Conservation (phyloP, 805 yeast species). For the Candida sithepensis region DNA sequence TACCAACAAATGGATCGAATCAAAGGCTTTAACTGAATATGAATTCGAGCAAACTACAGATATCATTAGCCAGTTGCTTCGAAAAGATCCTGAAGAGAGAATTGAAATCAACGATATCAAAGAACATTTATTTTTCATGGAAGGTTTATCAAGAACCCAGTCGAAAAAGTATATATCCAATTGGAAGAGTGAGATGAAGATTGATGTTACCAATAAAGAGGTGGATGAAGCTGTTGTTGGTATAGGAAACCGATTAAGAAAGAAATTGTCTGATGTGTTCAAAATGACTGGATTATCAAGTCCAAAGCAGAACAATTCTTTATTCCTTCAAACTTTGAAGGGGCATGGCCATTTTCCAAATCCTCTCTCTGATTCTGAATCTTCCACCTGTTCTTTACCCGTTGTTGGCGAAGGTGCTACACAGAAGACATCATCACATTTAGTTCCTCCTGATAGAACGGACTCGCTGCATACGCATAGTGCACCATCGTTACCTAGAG, state of each 20-base stretch:
- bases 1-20: slow-evolving; percentile 26
- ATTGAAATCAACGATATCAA: slow-evolving; percentile 71
- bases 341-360: slow-evolving; percentile 11
- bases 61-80: slow-evolving; percentile 56
- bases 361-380: slow-evolving; percentile 14
- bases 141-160: slow-evolving; percentile 27
- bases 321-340: background rate
- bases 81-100: slow-evolving; percentile 67
- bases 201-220: slow-evolving; percentile 63
- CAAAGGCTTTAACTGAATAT: slow-evolving; percentile 16
- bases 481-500: background rate
- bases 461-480: background rate
- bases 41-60: slow-evolving; percentile 47
- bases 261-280: slow-evolving; percentile 43
- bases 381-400: slow-evolving; percentile 7
- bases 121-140: slow-evolving; percentile 60
- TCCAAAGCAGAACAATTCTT: slow-evolving; percentile 14
- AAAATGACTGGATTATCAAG: slow-evolving; percentile 15
- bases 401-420: background rate
- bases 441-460: background rate
- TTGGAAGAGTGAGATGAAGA: slow-evolving; percentile 36
- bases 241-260: slow-evolving; percentile 63
- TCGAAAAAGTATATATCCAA: slow-evolving; percentile 26
- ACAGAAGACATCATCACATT: background rate
- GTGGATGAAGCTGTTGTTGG: slow-evolving; percentile 77